Conservation (phyloP, 495 filamentous ascomycete genomes). For the Daldinia caldariorum region DNA sequence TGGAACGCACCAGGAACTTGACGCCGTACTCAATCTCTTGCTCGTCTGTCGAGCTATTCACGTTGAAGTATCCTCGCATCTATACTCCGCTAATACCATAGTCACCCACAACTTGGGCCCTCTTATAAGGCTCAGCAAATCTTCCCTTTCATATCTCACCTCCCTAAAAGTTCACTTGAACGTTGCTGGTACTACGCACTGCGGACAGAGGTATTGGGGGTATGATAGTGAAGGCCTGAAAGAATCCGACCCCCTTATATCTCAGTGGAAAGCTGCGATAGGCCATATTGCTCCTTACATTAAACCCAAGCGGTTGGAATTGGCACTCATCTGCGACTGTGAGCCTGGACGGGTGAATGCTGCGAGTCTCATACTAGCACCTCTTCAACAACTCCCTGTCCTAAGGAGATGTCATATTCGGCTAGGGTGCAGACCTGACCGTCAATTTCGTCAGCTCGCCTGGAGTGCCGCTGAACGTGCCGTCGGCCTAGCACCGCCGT, state of each 20-base stretch:
- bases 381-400: background rate
- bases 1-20: background rate
- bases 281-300: background rate
- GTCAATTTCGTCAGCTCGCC: constrained; percentile 3
- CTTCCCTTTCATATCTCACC: background rate
- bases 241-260: background rate
- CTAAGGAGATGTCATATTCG: background rate
- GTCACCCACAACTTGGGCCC: constrained; percentile 2
- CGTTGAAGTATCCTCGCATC: constrained; percentile 7
- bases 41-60: constrained; percentile 7
- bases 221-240: background rate
- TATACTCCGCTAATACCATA: constrained; percentile 7
- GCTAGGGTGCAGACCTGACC: constrained; percentile 1
- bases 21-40: background rate
- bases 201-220: constrained; percentile 2
- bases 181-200: background rate
- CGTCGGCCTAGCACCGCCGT: background rate
- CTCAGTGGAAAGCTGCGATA: constrained; percentile 3
- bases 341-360: constrained; percentile 2
- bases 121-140: constrained; percentile 4
- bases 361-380: background rate
- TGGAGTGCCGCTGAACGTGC: background rate
- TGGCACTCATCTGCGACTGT: constrained; percentile 1
- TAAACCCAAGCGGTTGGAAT: background rate
- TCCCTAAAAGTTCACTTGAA: background rate